A percentile compares a stretch with the other conserved stretches of the same genome.
These are phyloP conservation scores for Porodaedalea pini DNA, from an alignment of 1,284 basidiomycete genomes.

Conservation along the genomic window DNA sequence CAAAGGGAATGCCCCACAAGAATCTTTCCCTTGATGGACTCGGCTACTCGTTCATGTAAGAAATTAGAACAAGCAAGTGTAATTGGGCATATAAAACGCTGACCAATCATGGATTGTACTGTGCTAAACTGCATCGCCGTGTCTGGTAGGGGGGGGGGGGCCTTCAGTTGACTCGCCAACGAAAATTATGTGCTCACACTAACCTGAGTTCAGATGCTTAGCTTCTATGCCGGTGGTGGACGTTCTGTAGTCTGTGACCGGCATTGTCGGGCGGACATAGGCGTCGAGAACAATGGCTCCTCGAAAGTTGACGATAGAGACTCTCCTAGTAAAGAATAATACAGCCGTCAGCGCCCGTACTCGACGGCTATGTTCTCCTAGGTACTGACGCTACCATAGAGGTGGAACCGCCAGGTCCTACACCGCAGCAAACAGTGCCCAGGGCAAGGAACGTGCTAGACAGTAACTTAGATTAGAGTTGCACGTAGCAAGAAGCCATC, in stretches of 20 bases:
- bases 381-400: conserved; percentile 68
- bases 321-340: conserved; percentile 41
- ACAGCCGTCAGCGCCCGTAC: conserved; percentile 1
- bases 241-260: conserved; percentile 71
- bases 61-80: background rate
- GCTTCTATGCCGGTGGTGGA: conserved; percentile 65
- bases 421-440: conserved; percentile 23
- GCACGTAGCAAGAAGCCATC: conserved; percentile 52
- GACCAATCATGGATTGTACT: conserved; percentile 54
- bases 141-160: conserved; percentile 31
- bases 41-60: conserved; percentile 32
- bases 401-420: conserved; percentile 56
- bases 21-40: conserved; percentile 60
- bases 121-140: conserved; percentile 50
- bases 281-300: conserved; percentile 56
- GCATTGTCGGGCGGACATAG: conserved; percentile 64
- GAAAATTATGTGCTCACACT: conserved; percentile 24
- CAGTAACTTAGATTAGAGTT: conserved; percentile 42
- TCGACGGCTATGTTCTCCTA: conserved; percentile 15
- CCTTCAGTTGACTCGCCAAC: background rate
- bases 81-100: background rate
- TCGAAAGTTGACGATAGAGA: conserved; percentile 60
- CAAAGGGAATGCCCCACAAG: conserved; percentile 73
- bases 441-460: conserved; percentile 20
- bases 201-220: conserved; percentile 49